Percentiles rank a stretch among this genome's conserved stretches.
These are phyloP conservation scores for Tarenaya hassleriana DNA, from an alignment of 345 rosid genomes.

Conservation along the genomic window DNA sequence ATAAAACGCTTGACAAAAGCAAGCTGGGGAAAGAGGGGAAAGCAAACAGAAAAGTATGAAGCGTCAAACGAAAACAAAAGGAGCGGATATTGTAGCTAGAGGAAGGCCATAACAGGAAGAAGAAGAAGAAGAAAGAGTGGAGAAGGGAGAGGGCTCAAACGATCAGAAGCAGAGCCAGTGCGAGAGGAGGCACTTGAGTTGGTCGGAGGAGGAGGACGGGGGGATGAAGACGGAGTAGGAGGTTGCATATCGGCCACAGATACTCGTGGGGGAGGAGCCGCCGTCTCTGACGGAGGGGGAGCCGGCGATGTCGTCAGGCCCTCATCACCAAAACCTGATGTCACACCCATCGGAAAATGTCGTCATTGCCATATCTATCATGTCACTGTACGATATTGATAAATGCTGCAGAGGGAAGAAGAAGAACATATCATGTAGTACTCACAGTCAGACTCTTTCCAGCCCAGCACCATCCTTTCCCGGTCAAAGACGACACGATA, in stretches of 20 bases:
- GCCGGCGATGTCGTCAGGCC: background rate
- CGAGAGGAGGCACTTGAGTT: conserved; percentile 11
- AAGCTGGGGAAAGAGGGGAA: no score
- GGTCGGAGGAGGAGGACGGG: background rate
- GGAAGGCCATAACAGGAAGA: background rate
- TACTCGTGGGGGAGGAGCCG: conserved; percentile 19
- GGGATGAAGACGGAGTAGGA: no score
- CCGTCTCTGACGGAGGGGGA: conserved; percentile 20
- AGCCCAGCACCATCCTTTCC: conserved; percentile 55
- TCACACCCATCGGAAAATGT: no score
- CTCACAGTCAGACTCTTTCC: conserved; percentile 68
- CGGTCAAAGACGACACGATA: conserved; percentile 58
- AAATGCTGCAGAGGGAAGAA: no score
- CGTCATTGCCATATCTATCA: no score
- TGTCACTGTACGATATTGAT: no score
- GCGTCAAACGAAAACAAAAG: no score
- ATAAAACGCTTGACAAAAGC: no score
- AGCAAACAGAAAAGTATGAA: no score
- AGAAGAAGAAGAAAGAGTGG: background rate
- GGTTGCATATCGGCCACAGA: conserved; percentile 7
- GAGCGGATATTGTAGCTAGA: background rate
- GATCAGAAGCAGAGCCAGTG: conserved; percentile 13
- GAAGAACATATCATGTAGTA: background rate
- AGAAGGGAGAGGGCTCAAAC: background rate
- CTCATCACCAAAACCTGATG: conserved; percentile 26